Percentiles rank a stretch among this genome's conserved stretches.
These are phyloP conservation scores for Lachancea lanzarotensis DNA, from an alignment of 805 yeast genomes.

Conservation along the genomic window DNA sequence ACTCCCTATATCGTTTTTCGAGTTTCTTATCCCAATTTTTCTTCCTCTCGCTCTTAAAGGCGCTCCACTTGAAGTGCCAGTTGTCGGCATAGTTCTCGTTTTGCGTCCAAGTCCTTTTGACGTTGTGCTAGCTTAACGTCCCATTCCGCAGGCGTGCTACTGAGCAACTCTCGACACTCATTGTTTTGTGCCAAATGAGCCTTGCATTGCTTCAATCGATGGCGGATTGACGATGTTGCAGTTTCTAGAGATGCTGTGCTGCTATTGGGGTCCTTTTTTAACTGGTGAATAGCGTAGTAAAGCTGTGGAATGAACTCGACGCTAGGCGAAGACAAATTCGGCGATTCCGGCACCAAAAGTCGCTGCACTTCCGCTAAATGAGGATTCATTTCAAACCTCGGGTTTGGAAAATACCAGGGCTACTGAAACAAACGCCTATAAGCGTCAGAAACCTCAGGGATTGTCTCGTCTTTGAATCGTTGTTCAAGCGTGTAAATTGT, in stretches of 20 bases:
- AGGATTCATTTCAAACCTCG: not conserved
- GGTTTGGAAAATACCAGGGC: not conserved
- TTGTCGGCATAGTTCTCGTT: slow-evolving; percentile 15
- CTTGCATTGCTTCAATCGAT: slow-evolving; percentile 28
- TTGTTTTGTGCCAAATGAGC: slow-evolving; percentile 27
- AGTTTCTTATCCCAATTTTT: not conserved
- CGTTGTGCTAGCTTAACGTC: slow-evolving; percentile 17
- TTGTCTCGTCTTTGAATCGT: too few relatives aligned
- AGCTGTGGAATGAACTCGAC: slow-evolving; percentile 31
- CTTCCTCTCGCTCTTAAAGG: not conserved
- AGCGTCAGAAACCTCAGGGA: too few relatives aligned
- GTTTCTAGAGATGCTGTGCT: slow-evolving; percentile 28
- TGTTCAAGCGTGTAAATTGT: too few relatives aligned
- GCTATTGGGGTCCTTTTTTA: slow-evolving; percentile 30
- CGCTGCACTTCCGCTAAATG: slow-evolving; percentile 6
- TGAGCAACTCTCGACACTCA: slow-evolving; percentile 20
- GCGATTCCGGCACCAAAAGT: slow-evolving; percentile 1
- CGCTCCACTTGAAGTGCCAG: slow-evolving; percentile 11
- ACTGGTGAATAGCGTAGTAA: slow-evolving; percentile 27
- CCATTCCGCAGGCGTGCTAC: slow-evolving; percentile 29
- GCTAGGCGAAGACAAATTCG: not conserved
- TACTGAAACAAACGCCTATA: too few relatives aligned
- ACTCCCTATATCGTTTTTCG: too few relatives aligned
- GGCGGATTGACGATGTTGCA: slow-evolving; percentile 29
- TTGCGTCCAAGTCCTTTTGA: slow-evolving; percentile 23